Conservation (phyloP, 164 flowering plant genomes). For the Vitis rotundifolia region DNA sequence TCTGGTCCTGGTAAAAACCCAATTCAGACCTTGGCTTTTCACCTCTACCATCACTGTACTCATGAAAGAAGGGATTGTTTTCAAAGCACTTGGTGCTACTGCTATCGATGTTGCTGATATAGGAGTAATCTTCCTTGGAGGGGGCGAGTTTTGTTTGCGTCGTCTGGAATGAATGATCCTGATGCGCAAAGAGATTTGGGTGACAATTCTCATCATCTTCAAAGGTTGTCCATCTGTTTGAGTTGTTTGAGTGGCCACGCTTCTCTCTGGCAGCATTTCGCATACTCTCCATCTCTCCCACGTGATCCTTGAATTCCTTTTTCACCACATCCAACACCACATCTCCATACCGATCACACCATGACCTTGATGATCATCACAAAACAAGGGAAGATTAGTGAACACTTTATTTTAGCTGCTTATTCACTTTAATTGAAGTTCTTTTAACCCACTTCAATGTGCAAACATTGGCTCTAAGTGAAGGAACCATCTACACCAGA, state of each 20-base stretch:
- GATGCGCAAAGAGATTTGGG: constrained; percentile 52
- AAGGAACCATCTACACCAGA: not conserved
- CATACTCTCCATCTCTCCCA: constrained; percentile 60
- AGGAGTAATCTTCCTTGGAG: constrained; percentile 2
- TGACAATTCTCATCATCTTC: constrained; percentile 70
- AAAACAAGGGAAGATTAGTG: not conserved
- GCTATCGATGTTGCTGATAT: not conserved
- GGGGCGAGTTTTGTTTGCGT: not conserved
- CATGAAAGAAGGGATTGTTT: constrained; percentile 30
- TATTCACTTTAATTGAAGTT: no score
- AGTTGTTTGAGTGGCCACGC: constrained; percentile 10
- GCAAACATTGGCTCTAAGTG: no score
- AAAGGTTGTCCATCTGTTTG: constrained; percentile 60
- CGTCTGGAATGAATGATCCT: constrained; percentile 3
- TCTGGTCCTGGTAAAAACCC: constrained; percentile 29
- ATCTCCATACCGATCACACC: constrained; percentile 82
- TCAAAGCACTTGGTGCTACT: not conserved
- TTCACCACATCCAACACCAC: constrained; percentile 77
- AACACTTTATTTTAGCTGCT: no score
- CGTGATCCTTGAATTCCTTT: constrained; percentile 85
- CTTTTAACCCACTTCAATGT: no score
- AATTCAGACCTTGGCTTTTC: constrained; percentile 26
- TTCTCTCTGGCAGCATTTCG: constrained; percentile 41
- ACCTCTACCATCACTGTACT: constrained; percentile 2
- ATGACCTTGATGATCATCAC: constrained; percentile 38